A percentile compares a stretch with the other conserved stretches of the same genome.
phyloP scores from a whole-genome alignment of 2,329 filamentous ascomycete genomes.

The Fusarium xylarioides region DNA sequence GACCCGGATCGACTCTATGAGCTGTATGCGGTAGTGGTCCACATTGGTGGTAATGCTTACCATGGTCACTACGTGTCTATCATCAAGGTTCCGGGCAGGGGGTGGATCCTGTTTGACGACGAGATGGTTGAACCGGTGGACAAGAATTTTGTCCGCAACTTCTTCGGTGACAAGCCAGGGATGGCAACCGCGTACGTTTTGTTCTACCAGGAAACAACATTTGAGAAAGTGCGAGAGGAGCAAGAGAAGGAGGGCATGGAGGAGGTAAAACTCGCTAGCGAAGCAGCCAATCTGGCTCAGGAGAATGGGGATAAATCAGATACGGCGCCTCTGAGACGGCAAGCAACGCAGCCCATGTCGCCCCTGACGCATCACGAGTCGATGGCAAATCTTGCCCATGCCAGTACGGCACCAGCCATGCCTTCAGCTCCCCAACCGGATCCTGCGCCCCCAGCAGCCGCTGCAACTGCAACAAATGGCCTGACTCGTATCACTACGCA shows the following conservation, averaged over 20 bases:
- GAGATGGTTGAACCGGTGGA: conserved; percentile 99
- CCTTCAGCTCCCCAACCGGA: conserved; percentile 31
- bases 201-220: conserved; percentile 93
- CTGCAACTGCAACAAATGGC: conserved; percentile 29
- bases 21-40: conserved; percentile 95
- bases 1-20: conserved; percentile 95
- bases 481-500: conserved; percentile 35
- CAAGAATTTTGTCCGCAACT: conserved; percentile 94
- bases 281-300: conserved; percentile 65
- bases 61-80: conserved; percentile 98
- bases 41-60: conserved; percentile 96
- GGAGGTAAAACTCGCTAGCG: conserved; percentile 65
- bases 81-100: conserved; percentile 94
- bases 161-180: conserved; percentile 92
- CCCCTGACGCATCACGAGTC: conserved; percentile 59
- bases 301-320: conserved; percentile 59
- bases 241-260: conserved; percentile 81
- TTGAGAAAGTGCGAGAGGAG: conserved; percentile 75
- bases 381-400: conserved; percentile 71
- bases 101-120: conserved; percentile 96
- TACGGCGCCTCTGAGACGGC: conserved; percentile 56
- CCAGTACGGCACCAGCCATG: conserved; percentile 67
- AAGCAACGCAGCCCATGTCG: conserved; percentile 59
- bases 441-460: conserved; percentile 23
- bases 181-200: conserved; percentile 95